Evolutionary conservation across 352 stramenopile genomes (phyloP).

Genomic region (Phytophthora podocarpi): DNA sequence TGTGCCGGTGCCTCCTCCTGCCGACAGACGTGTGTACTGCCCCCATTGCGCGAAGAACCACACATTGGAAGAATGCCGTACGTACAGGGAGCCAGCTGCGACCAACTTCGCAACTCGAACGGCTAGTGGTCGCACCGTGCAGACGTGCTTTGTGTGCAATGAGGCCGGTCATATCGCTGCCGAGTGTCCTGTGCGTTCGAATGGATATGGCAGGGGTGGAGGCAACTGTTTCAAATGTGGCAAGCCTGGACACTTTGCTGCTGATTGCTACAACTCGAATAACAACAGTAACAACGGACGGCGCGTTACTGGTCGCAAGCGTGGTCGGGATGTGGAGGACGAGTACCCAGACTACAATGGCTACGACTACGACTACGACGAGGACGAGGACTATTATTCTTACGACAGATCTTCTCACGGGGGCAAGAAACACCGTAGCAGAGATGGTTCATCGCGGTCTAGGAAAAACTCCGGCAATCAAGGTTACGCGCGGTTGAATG

Average conservation of each 20-base stretch:
- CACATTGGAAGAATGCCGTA: constrained; percentile 44
- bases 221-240: constrained; percentile 63
- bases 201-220: constrained; percentile 41
- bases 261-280: constrained; percentile 39
- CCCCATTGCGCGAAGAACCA: constrained; percentile 69
- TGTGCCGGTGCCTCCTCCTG: constrained; percentile 64
- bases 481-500: constrained; percentile 37
- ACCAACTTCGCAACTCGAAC: constrained; percentile 51
- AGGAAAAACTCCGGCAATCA: constrained; percentile 28
- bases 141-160: constrained; percentile 81
- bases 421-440: constrained; percentile 26
- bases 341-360: constrained; percentile 52
- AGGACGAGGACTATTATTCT: constrained; percentile 44
- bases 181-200: constrained; percentile 57
- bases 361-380: constrained; percentile 39
- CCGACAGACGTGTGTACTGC: constrained; percentile 76
- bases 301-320: constrained; percentile 49
- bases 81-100: constrained; percentile 50
- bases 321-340: constrained; percentile 48
- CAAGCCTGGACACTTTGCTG: constrained; percentile 53
- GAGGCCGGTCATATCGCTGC: constrained; percentile 72
- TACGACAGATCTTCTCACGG: constrained; percentile 33
- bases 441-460: constrained; percentile 21
- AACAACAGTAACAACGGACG: constrained; percentile 25
- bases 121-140: constrained; percentile 47